Evolutionary conservation across 768 basidiomycete species (phyloP).

Genomic region (Obba rivulosa): DNA sequence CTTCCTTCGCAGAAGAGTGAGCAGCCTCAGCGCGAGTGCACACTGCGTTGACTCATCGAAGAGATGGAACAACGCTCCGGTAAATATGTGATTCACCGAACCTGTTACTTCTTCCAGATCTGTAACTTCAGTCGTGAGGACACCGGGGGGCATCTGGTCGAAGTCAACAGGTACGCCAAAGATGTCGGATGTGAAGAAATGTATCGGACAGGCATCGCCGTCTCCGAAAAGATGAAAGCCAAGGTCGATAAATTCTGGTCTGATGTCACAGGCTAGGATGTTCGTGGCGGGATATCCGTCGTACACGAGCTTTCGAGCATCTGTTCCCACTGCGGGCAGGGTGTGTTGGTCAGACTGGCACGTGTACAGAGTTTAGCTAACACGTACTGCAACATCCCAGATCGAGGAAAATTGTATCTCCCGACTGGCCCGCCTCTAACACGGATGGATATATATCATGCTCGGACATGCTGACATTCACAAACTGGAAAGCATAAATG

Average conservation of each 20-base stretch:
- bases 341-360: not conserved
- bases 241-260: constrained; percentile 23
- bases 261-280: constrained; percentile 26
- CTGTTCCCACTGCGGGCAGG: constrained; percentile 25
- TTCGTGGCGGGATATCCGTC: constrained; percentile 27
- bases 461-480: constrained; percentile 23
- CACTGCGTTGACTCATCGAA: constrained; percentile 29
- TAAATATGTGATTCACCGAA: constrained; percentile 23
- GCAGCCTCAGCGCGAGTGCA: constrained; percentile 25
- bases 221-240: constrained; percentile 26
- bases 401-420: constrained; percentile 23
- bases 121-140: constrained; percentile 4
- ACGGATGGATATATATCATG: constrained; percentile 22
- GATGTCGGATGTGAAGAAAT: constrained; percentile 26
- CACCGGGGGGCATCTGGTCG: not conserved
- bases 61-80: constrained; percentile 30
- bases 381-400: constrained; percentile 30
- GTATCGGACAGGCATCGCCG: constrained; percentile 16
- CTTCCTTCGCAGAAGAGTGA: constrained; percentile 16
- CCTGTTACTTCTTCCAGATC: constrained; percentile 21
- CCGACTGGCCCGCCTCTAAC: constrained; percentile 18
- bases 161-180: constrained; percentile 17
- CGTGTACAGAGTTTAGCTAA: not conserved
- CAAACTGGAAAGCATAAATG: constrained; percentile 27
- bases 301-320: constrained; percentile 25